Evolutionary conservation across 1,284 basidiomycete genomes (phyloP).

Genomic region (Tranzscheliella williamsii): DNA sequence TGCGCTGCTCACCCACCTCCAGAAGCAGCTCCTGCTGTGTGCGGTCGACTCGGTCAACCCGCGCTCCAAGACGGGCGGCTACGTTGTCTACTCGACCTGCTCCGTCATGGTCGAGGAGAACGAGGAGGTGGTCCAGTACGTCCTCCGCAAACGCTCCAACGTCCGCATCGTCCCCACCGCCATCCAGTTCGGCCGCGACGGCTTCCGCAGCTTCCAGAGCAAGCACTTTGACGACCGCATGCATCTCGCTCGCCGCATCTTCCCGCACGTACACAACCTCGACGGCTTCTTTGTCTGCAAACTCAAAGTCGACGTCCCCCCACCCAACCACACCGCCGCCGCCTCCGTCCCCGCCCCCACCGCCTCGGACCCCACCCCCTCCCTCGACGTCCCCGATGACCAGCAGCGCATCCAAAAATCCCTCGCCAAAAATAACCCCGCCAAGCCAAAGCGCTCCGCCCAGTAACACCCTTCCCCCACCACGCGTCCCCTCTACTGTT

Average conservation of each 20-base stretch:
- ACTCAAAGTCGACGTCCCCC: constrained; percentile 73
- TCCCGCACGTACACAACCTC: constrained; percentile 68
- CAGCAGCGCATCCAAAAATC: constrained; percentile 37
- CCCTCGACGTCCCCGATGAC: constrained; percentile 33
- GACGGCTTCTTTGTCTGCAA: constrained; percentile 99
- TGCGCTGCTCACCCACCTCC: constrained; percentile 82
- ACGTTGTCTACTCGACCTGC: constrained; percentile 97
- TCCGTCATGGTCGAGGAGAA: constrained; percentile 98
- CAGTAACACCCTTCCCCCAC: not conserved
- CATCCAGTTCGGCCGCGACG: constrained; percentile 88
- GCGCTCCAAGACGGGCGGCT: constrained; percentile 86
- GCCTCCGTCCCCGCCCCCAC: too few relatives aligned
- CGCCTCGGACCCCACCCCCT: too few relatives aligned
- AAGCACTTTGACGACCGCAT: constrained; percentile 83
- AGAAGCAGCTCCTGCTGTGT: constrained; percentile 97
- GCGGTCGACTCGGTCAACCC: constrained; percentile 94
- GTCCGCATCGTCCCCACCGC: constrained; percentile 91
- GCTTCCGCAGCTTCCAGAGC: constrained; percentile 85
- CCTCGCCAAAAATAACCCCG: constrained; percentile 11
- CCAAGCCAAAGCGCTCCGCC: not conserved
- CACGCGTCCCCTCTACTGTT: too few relatives aligned
- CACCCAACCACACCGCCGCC: constrained; percentile 12
- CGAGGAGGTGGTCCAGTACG: constrained; percentile 97
- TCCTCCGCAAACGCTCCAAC: constrained; percentile 94
- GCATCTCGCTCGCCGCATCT: constrained; percentile 58